Evolutionary conservation across 73 alveolate genomes (phyloP).

Genomic region (Paramecium pentaurelia): DNA sequence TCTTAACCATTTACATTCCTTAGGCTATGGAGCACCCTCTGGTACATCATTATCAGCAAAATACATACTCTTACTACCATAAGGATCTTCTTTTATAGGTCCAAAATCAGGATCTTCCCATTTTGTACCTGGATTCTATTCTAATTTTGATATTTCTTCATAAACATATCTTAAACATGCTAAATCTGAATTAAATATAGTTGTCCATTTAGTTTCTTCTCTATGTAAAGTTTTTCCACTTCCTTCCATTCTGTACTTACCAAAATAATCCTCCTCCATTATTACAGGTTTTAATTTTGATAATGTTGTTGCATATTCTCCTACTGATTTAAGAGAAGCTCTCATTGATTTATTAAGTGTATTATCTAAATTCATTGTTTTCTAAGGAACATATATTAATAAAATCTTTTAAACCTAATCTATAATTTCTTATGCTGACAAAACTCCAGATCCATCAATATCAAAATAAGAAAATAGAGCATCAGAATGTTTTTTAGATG

Average conservation of each 20-base stretch:
- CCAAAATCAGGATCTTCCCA: slow-evolving; percentile 96
- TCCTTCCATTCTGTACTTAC: slow-evolving; percentile 44
- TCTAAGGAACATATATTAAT: neutral
- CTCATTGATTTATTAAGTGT: slow-evolving; percentile 32
- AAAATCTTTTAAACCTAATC: neutral
- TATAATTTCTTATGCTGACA: neutral
- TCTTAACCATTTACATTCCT: slow-evolving; percentile 86
- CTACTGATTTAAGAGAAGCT: slow-evolving; percentile 5
- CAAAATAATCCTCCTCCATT: slow-evolving; percentile 1
- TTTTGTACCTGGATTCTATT: slow-evolving; percentile 8
- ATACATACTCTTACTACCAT: slow-evolving; percentile 77
- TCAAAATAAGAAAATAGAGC: neutral
- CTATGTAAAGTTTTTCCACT: neutral
- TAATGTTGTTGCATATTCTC: neutral
- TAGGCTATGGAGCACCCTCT: slow-evolving; percentile 84
- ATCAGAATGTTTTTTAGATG: slow-evolving; percentile 44
- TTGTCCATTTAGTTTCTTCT: slow-evolving; percentile 2
- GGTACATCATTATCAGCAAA: slow-evolving; percentile 74
- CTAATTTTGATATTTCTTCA: slow-evolving; percentile 20
- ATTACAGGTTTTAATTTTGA: neutral
- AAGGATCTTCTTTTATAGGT: slow-evolving; percentile 77
- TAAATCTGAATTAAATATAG: slow-evolving; percentile 42
- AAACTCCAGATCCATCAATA: neutral
- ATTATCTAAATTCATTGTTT: slow-evolving; percentile 9
- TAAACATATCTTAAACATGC: slow-evolving; percentile 51